A percentile compares a stretch with the other conserved stretches of the same genome.
Evolutionary conservation across 208 protist genomes (phyloP).

Genomic region (Sergeia podlipaevii): DNA sequence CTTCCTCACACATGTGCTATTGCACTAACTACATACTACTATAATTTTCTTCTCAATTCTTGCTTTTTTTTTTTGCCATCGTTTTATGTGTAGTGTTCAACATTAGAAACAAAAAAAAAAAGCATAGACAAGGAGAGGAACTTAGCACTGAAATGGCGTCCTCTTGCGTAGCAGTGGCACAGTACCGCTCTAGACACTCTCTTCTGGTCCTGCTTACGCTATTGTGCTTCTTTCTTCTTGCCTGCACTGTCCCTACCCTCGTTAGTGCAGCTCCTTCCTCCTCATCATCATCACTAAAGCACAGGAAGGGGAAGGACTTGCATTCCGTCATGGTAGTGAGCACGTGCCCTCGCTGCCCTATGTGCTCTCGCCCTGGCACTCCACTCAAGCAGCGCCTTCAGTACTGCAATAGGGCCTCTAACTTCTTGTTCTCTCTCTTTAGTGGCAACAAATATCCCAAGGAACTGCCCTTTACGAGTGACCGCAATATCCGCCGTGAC

Average conservation of each 20-base stretch:
- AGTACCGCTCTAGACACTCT: too few species aligned
- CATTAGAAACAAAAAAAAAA: too few species aligned
- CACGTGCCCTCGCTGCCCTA: conserved; percentile 37
- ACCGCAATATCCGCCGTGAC: conserved; percentile 27
- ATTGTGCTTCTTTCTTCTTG: too few species aligned
- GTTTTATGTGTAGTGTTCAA: too few species aligned
- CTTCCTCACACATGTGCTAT: not conserved
- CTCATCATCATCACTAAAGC: too few species aligned
- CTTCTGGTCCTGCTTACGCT: too few species aligned
- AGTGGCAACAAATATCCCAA: conserved; percentile 14
- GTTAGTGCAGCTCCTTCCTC: too few species aligned
- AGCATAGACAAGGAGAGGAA: too few species aligned
- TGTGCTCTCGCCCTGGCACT: conserved; percentile 26
- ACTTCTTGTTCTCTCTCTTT: conserved; percentile 12
- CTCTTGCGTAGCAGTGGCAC: too few species aligned
- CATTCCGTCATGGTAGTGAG: not conserved
- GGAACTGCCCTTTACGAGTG: conserved; percentile 52
- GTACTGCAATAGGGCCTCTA: conserved; percentile 33
- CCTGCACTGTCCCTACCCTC: too few species aligned
- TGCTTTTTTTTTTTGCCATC: not conserved
- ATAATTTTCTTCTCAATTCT: not conserved
- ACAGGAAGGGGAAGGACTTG: not conserved
- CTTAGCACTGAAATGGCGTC: too few species aligned
- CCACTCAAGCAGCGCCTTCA: conserved; percentile 15
- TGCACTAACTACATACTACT: not conserved